phyloP scores from a whole-genome alignment of 495 filamentous ascomycete species.

The Talaromyces adpressus region DNA sequence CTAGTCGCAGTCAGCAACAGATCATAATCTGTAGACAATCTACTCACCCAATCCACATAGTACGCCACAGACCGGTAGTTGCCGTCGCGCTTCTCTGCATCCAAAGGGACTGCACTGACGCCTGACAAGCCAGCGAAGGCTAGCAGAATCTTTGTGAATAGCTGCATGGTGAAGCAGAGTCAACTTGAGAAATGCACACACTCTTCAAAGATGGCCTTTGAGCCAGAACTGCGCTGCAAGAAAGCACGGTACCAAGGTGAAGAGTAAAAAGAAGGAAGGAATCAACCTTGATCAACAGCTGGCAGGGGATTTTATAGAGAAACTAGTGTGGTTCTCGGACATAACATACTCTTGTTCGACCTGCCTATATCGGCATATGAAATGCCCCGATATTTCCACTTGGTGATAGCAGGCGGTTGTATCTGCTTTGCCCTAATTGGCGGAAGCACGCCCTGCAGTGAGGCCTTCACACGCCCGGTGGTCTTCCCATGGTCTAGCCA shows the following conservation, averaged over 20 bases:
- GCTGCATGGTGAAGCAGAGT: background rate
- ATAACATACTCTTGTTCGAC: background rate
- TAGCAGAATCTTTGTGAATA: background rate
- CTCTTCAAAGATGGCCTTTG: background rate
- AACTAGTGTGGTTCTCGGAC: background rate
- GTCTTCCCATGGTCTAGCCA: background rate
- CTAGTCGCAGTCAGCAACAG: slow-evolving; percentile 27
- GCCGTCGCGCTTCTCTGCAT: background rate
- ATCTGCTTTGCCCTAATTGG: background rate
- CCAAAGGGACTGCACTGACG: background rate
- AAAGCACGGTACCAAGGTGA: background rate
- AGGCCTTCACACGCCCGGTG: background rate
- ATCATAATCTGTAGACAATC: background rate
- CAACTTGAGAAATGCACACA: background rate
- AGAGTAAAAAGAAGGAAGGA: background rate
- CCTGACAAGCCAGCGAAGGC: background rate
- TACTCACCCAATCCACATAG: slow-evolving; percentile 68
- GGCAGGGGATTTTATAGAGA: background rate
- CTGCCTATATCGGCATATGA: background rate
- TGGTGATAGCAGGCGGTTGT: background rate
- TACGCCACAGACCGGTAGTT: slow-evolving; percentile 69
- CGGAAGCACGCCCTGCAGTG: background rate
- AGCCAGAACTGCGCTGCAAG: background rate
- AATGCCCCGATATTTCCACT: background rate
- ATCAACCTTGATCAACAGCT: background rate